Base-by-base conservation (phyloP, 1,284 basidiomycete genomes). In the Wallemia hederae region DNA sequence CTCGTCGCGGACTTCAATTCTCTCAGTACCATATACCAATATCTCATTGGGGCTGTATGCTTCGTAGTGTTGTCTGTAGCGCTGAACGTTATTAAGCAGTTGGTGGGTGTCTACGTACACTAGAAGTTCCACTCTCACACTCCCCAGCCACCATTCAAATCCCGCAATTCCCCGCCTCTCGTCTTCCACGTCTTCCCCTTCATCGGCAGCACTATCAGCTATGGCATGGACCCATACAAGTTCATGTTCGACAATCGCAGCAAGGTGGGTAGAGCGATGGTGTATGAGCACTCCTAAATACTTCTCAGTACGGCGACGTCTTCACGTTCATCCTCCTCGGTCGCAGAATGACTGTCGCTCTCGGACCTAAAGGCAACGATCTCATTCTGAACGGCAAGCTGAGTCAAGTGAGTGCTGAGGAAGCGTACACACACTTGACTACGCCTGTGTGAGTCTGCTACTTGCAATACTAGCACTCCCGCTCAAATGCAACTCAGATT, bases 301-400 rank as follows among this genome's bases (percentile, higher is more conserved):
- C 55, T 60, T 1, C 24, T n/a, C 65, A 78, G 76, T 74, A 80
- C 63, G 79, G 79, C 49, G 76, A 80, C 60, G 81, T 96, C n/a
- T 98, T 97, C 73, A 94, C 92, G 0, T 96, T 92, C 70, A 75
- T 89, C 58, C 75, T 99, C 9, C 74, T 97, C 56, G 92, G 92
- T 56, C 80, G 88, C 62, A 80, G 80, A 61, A 80, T 97, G 65
- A 97, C 92, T 0, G 91, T 92, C 61, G 83, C 89, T 1, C 77
- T 99, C 26, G 87, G 91, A 33, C 77, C 88, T 39, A 85, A 86
- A 70, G 94, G 94, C 26, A 92, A 86, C 71, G 91, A 97, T 73
- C 83, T 97, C 65, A 76, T 97, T 62, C 78, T 98, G 28, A 92
- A 94, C 63, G 94, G 92, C 55, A 92, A 91, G 73, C 80, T 88